Base-by-base conservation (phyloP, 2,329 filamentous ascomycete genomes). In the Penicillium digitatum region DNA sequence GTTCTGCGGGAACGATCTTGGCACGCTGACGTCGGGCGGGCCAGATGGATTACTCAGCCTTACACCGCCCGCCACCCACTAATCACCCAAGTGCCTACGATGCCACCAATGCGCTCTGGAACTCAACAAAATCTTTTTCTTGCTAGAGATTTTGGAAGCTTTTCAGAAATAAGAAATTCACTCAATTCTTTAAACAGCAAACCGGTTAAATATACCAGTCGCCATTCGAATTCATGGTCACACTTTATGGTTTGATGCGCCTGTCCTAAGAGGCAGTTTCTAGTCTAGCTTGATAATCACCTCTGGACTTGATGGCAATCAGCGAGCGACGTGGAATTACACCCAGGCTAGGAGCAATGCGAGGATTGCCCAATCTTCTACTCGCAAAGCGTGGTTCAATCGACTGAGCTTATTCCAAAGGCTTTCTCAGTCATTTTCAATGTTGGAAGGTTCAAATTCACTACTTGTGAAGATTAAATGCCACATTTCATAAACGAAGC, bases 41-140 rank as follows among this genome's bases (percentile, higher is more conserved):
- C 34, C n/a, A 9, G 24, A n/a, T 11, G 26, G 40, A 44, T 44
- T 44, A 44, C 42, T 31, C 26, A 44, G 42, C 42, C n/a, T n/a
- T n/a, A n/a, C n/a, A n/a, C n/a, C n/a, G 18, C 8, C 16, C 37
- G 16, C 22, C 38, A 10, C 2, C 2, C 8, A 40, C 14, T 22
- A 24, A 24, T 18, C 29, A 14, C 8, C 29, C n/a, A 20, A 29
- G 26, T 18, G 24, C 20, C 12, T 16, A 20, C 9, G 12, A 29
- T 43, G 5, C 16, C 9, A 20, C n/a, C 11, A 43, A 14, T 27
- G n/a, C 2, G 6, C 6, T 29, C n/a, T 27, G 4, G 9, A 29
- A 29, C 2, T n/a, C 26, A 29, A 43, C 2, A 43, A 20, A 12
- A 12, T 18, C n/a, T n/a, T n/a, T 1, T 20, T 29, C 0, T 29